Evolutionary conservation across 2,329 filamentous ascomycete genomes (phyloP), one percentile per base, ranked within the genome.

Genomic region (Drechslera avenae): DNA sequence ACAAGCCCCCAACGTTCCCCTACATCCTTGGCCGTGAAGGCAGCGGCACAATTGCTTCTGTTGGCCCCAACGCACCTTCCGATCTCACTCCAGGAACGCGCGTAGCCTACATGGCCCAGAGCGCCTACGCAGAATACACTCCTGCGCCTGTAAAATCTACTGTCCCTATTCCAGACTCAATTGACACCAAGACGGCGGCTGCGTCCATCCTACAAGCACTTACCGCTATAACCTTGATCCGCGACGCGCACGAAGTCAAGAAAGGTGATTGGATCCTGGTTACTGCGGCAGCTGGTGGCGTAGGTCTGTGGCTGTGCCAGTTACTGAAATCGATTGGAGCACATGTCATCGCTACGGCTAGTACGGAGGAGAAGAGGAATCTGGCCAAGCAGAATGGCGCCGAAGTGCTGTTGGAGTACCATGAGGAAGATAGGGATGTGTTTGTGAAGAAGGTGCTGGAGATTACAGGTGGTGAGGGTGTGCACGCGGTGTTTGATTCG

Each of bases 271-370:
- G 88, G 86, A 81, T 91, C 0, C 83, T 96, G 2, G 85, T 96
- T 13, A 90, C 94, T 63, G 91, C 91, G 0, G 91, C 91, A 0
- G 91, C 91, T 0, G 91, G 91, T 13, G 91, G 91, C 13, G 89
- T 91, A 2, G 72, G 72, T 0, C 76, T 87, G 35, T 83, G 89
- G 74, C 80, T 96, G 21, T 85, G 85, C 32, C 90, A 95, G 79
- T 76, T 96, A 60, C 76, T 96, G 33, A 83, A 82, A 59, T 78
- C 81, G 0, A 78, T 91, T 2, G 91, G 90, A 1, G 91, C 89
- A 10, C 84, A 83, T 60, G 85, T 87, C 17, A 94, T 97, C 65
- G 91, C 86, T 1, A 93, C 90, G 3, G 90, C 90, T 0, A 86
- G 86, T 39, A 88, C 86, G 30, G 72, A 78, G 5, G 89, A 87